phyloP scores from a whole-genome alignment of 148 eudicot genomes.

The Rhododendron vialii region DNA sequence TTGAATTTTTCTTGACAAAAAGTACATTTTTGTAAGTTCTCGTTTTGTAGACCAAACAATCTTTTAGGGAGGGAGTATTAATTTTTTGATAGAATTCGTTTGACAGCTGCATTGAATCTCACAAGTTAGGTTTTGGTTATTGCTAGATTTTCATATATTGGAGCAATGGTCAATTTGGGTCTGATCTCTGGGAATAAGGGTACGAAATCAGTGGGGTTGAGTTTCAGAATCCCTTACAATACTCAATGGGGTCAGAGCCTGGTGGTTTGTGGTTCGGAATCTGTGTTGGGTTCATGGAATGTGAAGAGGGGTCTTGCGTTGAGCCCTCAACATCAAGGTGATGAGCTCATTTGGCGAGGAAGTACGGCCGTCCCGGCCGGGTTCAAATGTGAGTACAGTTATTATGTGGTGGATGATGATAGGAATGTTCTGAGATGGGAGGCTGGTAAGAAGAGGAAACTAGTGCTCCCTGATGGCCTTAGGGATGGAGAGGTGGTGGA shows the following conservation, averaged over 20 bases:
- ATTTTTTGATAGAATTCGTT: background rate
- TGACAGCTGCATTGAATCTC: background rate
- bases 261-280: constrained; percentile 80
- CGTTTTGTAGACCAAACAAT: background rate
- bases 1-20: too few species aligned
- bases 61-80: background rate
- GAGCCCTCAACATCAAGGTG: constrained; percentile 64
- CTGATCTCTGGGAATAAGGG: constrained; percentile 39
- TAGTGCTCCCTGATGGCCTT: constrained; percentile 50
- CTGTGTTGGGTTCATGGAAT: constrained; percentile 84
- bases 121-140: constrained; percentile 12
- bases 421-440: constrained; percentile 80
- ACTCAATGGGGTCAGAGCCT: constrained; percentile 94
- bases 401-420: constrained; percentile 83
- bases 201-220: constrained; percentile 45
- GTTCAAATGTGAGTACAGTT: constrained; percentile 67
- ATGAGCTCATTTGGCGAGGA: constrained; percentile 88
- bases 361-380: constrained; percentile 54
- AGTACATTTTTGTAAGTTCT: too few species aligned
- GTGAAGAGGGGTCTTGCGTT: constrained; percentile 66
- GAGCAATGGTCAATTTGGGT: constrained; percentile 59
- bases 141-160: constrained; percentile 23
- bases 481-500: constrained; percentile 65
- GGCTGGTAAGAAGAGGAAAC: constrained; percentile 66
- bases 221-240: constrained; percentile 75